Evolutionary conservation across 2,329 filamentous ascomycete species (phyloP).

Genomic region (Alternaria sp.): DNA sequence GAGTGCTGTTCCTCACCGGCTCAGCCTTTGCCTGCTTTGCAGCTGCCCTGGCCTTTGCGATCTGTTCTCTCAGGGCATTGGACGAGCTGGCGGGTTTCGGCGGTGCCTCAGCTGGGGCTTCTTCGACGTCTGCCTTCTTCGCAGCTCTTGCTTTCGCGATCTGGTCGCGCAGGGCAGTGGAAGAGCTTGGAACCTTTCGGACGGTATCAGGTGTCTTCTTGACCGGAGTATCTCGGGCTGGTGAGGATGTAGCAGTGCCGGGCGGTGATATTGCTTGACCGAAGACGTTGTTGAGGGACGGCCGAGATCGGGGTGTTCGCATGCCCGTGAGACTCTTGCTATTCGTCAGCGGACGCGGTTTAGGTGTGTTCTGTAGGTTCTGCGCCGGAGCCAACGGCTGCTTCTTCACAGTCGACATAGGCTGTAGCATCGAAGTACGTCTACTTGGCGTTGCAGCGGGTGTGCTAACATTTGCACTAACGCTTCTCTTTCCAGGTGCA

Average conservation of each 20-base stretch:
- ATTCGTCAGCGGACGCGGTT: slow-evolving; percentile 37
- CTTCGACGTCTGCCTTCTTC: slow-evolving; percentile 49
- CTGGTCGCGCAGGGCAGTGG: slow-evolving; percentile 80
- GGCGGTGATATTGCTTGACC: slow-evolving; percentile 42
- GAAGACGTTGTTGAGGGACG: slow-evolving; percentile 44
- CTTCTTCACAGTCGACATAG: slow-evolving; percentile 39
- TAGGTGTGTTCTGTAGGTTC: slow-evolving; percentile 36
- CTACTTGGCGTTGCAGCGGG: slow-evolving; percentile 39
- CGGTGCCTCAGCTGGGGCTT: slow-evolving; percentile 17
- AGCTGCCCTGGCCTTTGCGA: slow-evolving; percentile 84
- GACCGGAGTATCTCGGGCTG: slow-evolving; percentile 17
- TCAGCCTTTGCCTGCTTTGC: slow-evolving; percentile 57
- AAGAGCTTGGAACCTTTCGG: slow-evolving; percentile 68
- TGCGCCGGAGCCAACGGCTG: slow-evolving; percentile 33
- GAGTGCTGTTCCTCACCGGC: slow-evolving; percentile 32
- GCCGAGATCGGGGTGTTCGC: slow-evolving; percentile 40
- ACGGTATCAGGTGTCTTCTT: slow-evolving; percentile 42
- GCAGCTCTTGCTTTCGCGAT: slow-evolving; percentile 93
- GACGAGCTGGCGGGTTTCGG: slow-evolving; percentile 70
- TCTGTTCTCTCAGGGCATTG: slow-evolving; percentile 82
- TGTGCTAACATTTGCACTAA: slow-evolving; percentile 38
- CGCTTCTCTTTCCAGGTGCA: slow-evolving; percentile 44
- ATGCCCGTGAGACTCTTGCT: slow-evolving; percentile 45
- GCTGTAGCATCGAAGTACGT: slow-evolving; percentile 41
- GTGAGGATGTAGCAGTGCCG: slow-evolving; percentile 29